phyloP scores from a whole-genome alignment of 2,329 filamentous ascomycete species.

The Chrysoporthe austroafricana region DNA sequence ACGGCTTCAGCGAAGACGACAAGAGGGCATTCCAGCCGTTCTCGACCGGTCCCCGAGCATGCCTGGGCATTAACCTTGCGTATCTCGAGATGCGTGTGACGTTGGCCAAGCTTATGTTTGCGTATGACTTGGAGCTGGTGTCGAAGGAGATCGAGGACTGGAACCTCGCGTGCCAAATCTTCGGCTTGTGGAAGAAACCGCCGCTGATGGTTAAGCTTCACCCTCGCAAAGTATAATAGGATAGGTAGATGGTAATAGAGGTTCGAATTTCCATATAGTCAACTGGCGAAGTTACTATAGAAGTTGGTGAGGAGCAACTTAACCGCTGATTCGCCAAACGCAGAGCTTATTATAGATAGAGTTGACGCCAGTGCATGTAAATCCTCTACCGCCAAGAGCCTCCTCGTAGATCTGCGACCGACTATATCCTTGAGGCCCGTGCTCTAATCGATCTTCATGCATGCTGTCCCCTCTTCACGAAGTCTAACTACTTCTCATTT shows the following conservation, averaged over 20 bases:
- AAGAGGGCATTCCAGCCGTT: conserved; percentile 38
- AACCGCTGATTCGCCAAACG: too few relatives aligned
- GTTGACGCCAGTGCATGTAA: too few relatives aligned
- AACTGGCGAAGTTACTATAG: too few relatives aligned
- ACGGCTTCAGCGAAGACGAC: conserved; percentile 30
- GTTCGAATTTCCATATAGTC: background rate
- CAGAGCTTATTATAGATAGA: too few relatives aligned
- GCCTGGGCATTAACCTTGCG: conserved; percentile 32
- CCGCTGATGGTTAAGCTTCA: conserved; percentile 23
- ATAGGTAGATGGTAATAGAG: background rate
- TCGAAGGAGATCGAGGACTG: conserved; percentile 22
- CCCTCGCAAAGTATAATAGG: background rate
- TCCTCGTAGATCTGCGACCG: too few relatives aligned
- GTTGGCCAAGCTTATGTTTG: conserved; percentile 36
- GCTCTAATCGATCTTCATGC: too few relatives aligned
- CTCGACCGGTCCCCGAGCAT: conserved; percentile 27
- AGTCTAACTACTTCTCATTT: too few relatives aligned
- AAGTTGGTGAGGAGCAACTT: too few relatives aligned
- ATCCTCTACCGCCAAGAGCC: too few relatives aligned
- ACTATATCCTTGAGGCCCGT: too few relatives aligned
- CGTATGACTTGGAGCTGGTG: conserved; percentile 33
- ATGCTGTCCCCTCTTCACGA: too few relatives aligned
- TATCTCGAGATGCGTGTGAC: conserved; percentile 37
- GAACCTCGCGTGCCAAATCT: conserved; percentile 15
- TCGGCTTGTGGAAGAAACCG: conserved; percentile 24